Conservation (phyloP, 352 stramenopile species). For the Phytopythium kandeliae region DNA sequence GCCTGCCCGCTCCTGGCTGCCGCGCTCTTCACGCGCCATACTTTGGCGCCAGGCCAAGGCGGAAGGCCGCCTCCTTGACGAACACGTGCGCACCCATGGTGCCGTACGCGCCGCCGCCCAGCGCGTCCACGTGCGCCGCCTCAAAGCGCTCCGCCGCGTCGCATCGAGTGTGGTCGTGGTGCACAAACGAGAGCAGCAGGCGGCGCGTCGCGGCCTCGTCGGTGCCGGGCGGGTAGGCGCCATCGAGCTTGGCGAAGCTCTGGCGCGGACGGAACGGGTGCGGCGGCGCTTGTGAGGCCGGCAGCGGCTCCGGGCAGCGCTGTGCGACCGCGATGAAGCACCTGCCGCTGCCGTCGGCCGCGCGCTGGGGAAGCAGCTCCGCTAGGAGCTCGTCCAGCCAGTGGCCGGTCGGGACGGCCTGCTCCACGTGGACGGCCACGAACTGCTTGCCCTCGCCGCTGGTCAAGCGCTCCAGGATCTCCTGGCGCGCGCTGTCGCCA, state of each 20-base stretch:
- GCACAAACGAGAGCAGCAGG: slow-evolving; percentile 51
- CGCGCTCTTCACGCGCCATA: slow-evolving; percentile 62
- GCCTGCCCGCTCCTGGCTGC: too few species aligned
- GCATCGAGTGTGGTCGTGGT: slow-evolving; percentile 56
- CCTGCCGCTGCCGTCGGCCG: slow-evolving; percentile 20
- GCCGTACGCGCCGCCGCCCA: slow-evolving; percentile 44
- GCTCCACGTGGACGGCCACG: slow-evolving; percentile 48
- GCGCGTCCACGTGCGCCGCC: slow-evolving; percentile 38
- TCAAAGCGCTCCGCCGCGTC: slow-evolving; percentile 44
- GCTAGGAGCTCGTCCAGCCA: slow-evolving; percentile 42
- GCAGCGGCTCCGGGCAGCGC: slow-evolving; percentile 5
- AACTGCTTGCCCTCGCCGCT: slow-evolving; percentile 31
- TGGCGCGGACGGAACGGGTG: slow-evolving; percentile 59
- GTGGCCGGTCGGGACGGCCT: slow-evolving; percentile 12
- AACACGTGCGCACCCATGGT: slow-evolving; percentile 65
- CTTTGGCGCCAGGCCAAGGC: slow-evolving; percentile 66
- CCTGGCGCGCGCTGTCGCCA: slow-evolving; percentile 4
- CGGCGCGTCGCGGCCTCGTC: slow-evolving; percentile 11
- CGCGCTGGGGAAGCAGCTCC: slow-evolving; percentile 23
- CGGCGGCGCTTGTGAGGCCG: slow-evolving; percentile 6
- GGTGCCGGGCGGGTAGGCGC: slow-evolving; percentile 25
- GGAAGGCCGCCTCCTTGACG: slow-evolving; percentile 78
- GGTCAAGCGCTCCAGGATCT: slow-evolving; percentile 24
- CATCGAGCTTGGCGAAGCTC: slow-evolving; percentile 56
- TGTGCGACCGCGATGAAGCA: slow-evolving; percentile 48